Evolutionary conservation across 169 alveolate species (phyloP).

Genomic region (Amoebophrya sp.): DNA sequence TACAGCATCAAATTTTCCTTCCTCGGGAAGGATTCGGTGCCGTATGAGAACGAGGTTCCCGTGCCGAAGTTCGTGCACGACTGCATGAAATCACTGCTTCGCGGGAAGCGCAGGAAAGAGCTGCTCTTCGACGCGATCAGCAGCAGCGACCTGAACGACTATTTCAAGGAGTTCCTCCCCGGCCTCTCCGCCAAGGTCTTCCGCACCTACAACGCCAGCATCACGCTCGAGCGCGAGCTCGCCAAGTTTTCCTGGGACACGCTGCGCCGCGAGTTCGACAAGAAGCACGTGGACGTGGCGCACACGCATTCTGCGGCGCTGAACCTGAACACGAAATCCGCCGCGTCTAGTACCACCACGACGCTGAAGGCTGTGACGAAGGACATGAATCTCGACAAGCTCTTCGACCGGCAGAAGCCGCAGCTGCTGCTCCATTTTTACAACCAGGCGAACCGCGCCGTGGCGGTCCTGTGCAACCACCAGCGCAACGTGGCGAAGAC

Average conservation of each 20-base stretch:
- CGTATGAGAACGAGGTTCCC: background rate
- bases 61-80: background rate
- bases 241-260: slow-evolving; percentile 35
- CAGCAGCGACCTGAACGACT: slow-evolving; percentile 70
- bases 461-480: slow-evolving; percentile 97
- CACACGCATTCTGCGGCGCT: too few relatives aligned
- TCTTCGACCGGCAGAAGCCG: background rate
- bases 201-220: slow-evolving; percentile 98
- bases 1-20: slow-evolving; percentile 74
- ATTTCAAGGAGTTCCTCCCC: slow-evolving; percentile 88
- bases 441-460: slow-evolving; percentile 89
- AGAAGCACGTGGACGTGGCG: background rate
- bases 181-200: slow-evolving; percentile 97
- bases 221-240: slow-evolving; percentile 82
- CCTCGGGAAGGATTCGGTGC: slow-evolving; percentile 87
- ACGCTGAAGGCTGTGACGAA: too few relatives aligned
- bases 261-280: background rate
- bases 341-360: too few relatives aligned
- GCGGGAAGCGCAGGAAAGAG: background rate
- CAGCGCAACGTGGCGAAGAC: slow-evolving; percentile 82
- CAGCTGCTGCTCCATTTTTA: slow-evolving; percentile 76
- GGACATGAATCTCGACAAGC: slow-evolving; percentile 18
- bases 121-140: background rate
- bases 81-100: background rate
- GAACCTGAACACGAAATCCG: too few relatives aligned